Conservation (phyloP, 805 yeast genomes). For the Henningerozyma blattae region DNA sequence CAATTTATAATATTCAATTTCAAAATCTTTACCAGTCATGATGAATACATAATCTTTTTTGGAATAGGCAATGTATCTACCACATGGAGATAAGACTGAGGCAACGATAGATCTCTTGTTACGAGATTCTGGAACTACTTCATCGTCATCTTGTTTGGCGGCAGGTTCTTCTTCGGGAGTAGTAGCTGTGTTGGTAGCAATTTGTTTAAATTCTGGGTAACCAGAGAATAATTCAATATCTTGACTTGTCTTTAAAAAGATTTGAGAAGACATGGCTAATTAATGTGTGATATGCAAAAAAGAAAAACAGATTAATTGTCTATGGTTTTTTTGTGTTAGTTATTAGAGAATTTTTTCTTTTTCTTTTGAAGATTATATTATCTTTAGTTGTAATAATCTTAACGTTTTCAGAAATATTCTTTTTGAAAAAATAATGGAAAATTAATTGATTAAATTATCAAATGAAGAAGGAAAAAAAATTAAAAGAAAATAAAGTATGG, state of each 20-base stretch:
- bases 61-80: constrained; percentile 24
- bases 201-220: constrained; percentile 21
- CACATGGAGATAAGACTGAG: constrained; percentile 24
- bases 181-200: constrained; percentile 3
- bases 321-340: too few relatives aligned
- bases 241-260: constrained; percentile 23
- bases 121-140: neutral
- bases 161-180: neutral
- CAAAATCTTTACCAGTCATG: constrained; percentile 18
- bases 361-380: too few relatives aligned
- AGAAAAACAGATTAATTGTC: too few relatives aligned
- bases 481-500: too few relatives aligned
- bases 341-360: too few relatives aligned
- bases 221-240: constrained; percentile 26
- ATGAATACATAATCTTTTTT: constrained; percentile 18
- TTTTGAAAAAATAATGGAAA: too few relatives aligned
- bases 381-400: too few relatives aligned
- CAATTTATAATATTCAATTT: constrained; percentile 10
- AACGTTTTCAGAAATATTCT: too few relatives aligned
- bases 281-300: neutral
- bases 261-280: constrained; percentile 23
- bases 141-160: neutral
- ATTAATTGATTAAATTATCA: too few relatives aligned
- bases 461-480: too few relatives aligned
- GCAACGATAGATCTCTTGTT: constrained; percentile 11